Evolutionary conservation across 2,329 filamentous ascomycete species (phyloP).

Genomic region (Didymella arachidicola): DNA sequence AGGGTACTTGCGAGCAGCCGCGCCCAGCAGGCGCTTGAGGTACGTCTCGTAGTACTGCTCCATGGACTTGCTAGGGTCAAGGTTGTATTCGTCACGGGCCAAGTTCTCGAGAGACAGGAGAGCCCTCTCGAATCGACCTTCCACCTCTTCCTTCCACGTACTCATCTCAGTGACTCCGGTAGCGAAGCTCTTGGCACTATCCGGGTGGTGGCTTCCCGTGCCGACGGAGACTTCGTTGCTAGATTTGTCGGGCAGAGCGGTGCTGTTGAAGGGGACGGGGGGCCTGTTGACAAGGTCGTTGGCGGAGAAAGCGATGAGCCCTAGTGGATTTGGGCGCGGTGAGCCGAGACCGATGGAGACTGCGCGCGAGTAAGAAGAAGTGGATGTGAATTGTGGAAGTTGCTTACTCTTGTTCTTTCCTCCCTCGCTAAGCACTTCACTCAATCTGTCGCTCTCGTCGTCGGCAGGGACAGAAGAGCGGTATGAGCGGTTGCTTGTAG

Average conservation of each 20-base stretch:
- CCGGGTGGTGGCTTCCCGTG: slow-evolving; percentile 18
- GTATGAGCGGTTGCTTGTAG: slow-evolving; percentile 27
- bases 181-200: slow-evolving; percentile 27
- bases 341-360: slow-evolving; percentile 42
- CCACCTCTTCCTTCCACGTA: slow-evolving; percentile 46
- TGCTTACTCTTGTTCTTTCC: slow-evolving; percentile 29
- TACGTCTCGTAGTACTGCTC: slow-evolving; percentile 38
- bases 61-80: slow-evolving; percentile 28
- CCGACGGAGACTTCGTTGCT: slow-evolving; percentile 18
- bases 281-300: slow-evolving; percentile 25
- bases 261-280: slow-evolving; percentile 30
- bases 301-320: slow-evolving; percentile 40
- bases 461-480: slow-evolving; percentile 24
- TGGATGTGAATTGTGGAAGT: not conserved
- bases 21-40: slow-evolving; percentile 34
- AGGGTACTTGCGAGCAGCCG: slow-evolving; percentile 25
- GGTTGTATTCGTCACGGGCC: slow-evolving; percentile 38
- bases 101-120: slow-evolving; percentile 42
- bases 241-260: slow-evolving; percentile 24
- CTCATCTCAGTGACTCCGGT: slow-evolving; percentile 45
- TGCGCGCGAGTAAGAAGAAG: slow-evolving; percentile 16
- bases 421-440: slow-evolving; percentile 30
- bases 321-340: slow-evolving; percentile 38
- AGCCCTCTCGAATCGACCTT: slow-evolving; percentile 34
- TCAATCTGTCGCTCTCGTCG: slow-evolving; percentile 30